Conservation (phyloP, 2,329 filamentous ascomycete species). For the Colletotrichum gloeosporioides region DNA sequence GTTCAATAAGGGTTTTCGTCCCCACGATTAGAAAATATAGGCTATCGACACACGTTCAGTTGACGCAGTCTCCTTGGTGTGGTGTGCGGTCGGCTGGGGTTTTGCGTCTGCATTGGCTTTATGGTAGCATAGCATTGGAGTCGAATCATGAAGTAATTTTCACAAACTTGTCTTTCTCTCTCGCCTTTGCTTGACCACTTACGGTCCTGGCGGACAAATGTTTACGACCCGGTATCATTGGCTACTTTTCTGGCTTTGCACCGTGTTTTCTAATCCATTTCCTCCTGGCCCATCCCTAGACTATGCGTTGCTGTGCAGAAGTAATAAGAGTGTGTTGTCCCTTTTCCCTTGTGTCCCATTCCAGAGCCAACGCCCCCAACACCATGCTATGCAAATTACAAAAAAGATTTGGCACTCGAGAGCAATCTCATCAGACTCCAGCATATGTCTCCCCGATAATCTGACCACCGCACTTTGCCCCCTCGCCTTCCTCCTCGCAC, state of each 20-base stretch:
- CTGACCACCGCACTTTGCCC: conserved; percentile 19
- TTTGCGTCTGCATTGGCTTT: not conserved
- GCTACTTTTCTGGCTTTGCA: not conserved
- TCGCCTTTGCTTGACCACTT: not conserved
- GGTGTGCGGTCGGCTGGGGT: not conserved
- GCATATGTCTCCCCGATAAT: conserved; percentile 21
- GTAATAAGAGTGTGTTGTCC: not conserved
- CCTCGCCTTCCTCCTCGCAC: conserved; percentile 21
- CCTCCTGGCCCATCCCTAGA: not conserved
- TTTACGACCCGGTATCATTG: not conserved
- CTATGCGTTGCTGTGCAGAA: not conserved
- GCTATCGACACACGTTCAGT: not conserved
- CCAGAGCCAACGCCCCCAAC: not conserved
- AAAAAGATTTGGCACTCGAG: not conserved
- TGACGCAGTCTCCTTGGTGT: not conserved
- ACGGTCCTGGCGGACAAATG: not conserved
- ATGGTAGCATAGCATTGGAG: conserved; percentile 3
- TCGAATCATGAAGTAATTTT: not conserved
- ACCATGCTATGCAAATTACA: conserved; percentile 15
- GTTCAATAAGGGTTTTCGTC: not conserved
- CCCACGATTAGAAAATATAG: not conserved
- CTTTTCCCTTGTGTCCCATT: not conserved
- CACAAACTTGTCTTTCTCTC: not conserved
- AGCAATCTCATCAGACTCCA: not conserved
- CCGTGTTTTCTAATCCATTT: not conserved